These are phyloP conservation scores for Hirsutella rhossiliensis DNA, from an alignment of 2,329 filamentous ascomycete genomes.

Conservation along the genomic window DNA sequence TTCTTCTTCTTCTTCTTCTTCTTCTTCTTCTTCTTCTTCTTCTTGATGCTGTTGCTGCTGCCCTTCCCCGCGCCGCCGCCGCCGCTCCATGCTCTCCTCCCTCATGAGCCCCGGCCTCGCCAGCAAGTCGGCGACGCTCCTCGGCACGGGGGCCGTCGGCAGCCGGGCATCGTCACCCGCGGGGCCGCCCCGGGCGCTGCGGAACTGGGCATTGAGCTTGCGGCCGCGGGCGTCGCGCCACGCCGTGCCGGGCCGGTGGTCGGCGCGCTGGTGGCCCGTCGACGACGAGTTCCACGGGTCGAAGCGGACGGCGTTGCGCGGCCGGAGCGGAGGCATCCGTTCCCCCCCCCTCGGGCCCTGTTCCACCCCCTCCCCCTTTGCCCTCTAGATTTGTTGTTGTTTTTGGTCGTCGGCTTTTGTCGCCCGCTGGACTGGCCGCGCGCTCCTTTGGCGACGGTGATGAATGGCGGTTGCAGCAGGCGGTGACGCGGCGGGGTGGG, in stretches of 20 bases:
- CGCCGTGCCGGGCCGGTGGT: slow-evolving; percentile 48
- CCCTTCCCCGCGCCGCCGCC: no score
- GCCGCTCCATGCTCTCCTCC: slow-evolving; percentile 1
- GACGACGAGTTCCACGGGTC: slow-evolving; percentile 64
- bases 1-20: slow-evolving; percentile 35
- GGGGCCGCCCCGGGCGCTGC: slow-evolving; percentile 35
- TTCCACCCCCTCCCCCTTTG: no score
- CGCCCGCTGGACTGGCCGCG: no score
- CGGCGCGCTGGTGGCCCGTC: slow-evolving; percentile 68
- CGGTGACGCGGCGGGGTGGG: no score
- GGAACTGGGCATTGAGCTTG: slow-evolving; percentile 62
- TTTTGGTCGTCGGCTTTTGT: no score
- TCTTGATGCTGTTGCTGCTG: not conserved
- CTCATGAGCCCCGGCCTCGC: slow-evolving; percentile 22
- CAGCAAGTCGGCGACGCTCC: slow-evolving; percentile 44
- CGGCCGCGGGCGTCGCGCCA: slow-evolving; percentile 61
- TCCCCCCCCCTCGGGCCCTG: no score
- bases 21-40: slow-evolving; percentile 9
- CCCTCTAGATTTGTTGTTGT: no score
- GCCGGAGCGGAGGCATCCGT: slow-evolving; percentile 8
- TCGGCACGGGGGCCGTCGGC: slow-evolving; percentile 47
- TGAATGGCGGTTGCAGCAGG: no score
- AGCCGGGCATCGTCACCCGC: slow-evolving; percentile 24
- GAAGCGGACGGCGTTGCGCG: slow-evolving; percentile 33
- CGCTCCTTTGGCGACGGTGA: no score